Base-by-base conservation (phyloP, 805 yeast species). In the Kregervanrija delftensis region DNA sequence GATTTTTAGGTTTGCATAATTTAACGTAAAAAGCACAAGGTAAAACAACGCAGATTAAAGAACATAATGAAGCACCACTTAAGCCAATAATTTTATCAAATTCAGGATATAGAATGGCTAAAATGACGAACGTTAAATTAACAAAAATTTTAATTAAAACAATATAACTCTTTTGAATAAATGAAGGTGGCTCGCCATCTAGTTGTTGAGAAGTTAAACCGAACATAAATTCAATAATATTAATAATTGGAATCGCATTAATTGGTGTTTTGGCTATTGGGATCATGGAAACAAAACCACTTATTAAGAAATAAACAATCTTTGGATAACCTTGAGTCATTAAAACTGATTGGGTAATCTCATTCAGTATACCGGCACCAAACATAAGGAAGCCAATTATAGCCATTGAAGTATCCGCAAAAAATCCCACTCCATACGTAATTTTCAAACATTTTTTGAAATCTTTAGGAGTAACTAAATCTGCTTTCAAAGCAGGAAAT, bases 201-300 rank as follows among this genome's bases (percentile, higher is more conserved):
- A 55, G 13, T 46, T 57, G 63, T 43, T 59, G 64, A 11, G 54
- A 51, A 1, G 66, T 58, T 6, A 64, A 44, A 12, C 60, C 65
- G 40, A 55, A 49, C 54, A 61, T 49, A 43, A 63, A 69, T 55
- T 86, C 96, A 31, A 86, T 58, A 2, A 89, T 83, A n/a, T 87
- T 73, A 33, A 87, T 81, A 39, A 89, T 83, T 0, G 96, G 96
- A 56, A 87, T 74, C 8, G 95, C 91, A 60, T 83, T 85, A 46
- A 88, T 72, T 4, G 96, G 96, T 0, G 91, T 81, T 57, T 89
- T 89, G 3, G 96, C 89, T 33, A 88, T 66, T 2, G 96, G 96
- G 14, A 89, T 80, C 39, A 86, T 59, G 13, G 95, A 82, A 66
- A 88, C 85, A 45, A 86, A 69, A 0, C 75, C 69, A 42, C 91